phyloP scores from a whole-genome alignment of 106 monocot species.

The Hemerocallis citrina region DNA sequence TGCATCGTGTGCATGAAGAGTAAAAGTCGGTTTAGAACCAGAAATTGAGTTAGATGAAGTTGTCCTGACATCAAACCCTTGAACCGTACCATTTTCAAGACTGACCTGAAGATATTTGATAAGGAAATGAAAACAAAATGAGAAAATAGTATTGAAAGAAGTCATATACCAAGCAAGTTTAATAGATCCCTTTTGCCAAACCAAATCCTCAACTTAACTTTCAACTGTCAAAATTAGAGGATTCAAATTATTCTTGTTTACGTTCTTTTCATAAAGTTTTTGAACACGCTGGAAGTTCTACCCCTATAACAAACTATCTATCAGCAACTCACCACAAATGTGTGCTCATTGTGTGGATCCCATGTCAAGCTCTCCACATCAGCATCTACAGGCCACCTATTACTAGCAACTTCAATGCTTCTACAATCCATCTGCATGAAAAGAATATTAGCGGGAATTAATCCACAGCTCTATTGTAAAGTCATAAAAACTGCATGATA shows the following conservation, averaged over 20 bases:
- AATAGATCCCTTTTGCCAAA: too few species aligned
- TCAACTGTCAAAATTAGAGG: too few species aligned
- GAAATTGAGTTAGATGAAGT: conserved; percentile 31
- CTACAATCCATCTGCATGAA: conserved; percentile 66
- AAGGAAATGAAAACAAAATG: too few species aligned
- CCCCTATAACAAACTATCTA: too few species aligned
- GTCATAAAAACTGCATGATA: background rate
- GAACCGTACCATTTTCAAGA: conserved; percentile 89
- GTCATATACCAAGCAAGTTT: too few species aligned
- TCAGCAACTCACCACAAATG: conserved; percentile 70
- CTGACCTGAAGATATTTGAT: conserved; percentile 83
- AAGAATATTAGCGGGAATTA: background rate
- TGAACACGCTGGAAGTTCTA: too few species aligned
- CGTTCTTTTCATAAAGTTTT: too few species aligned
- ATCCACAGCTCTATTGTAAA: background rate
- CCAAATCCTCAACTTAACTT: too few species aligned
- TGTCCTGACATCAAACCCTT: conserved; percentile 76
- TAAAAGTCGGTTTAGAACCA: conserved; percentile 42
- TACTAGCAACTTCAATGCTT: conserved; percentile 20
- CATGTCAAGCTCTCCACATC: conserved; percentile 93
- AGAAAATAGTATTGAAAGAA: too few species aligned
- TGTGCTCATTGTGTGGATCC: conserved; percentile 74
- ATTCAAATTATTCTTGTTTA: too few species aligned
- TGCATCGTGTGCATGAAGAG: conserved; percentile 87
- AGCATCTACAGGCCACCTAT: conserved; percentile 53